Evolutionary conservation across 495 filamentous ascomycete species (phyloP).

Genomic region (Halenospora varia): DNA sequence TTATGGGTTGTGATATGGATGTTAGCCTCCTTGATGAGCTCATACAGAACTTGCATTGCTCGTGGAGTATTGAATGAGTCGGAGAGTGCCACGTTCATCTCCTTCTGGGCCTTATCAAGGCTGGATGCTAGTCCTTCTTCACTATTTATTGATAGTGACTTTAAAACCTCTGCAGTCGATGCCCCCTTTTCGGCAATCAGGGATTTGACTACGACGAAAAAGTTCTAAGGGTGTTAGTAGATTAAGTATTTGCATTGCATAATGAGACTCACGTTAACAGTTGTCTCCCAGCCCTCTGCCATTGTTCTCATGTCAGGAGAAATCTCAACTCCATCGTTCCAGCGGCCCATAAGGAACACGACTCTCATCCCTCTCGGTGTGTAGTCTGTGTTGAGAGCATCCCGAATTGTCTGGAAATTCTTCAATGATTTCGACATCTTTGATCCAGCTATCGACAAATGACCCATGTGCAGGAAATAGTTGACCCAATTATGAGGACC

Average conservation of each 20-base stretch:
- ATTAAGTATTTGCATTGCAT: background rate
- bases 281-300: conserved; percentile 74
- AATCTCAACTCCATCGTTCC: conserved; percentile 91
- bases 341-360: conserved; percentile 81
- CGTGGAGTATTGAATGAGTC: conserved; percentile 87
- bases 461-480: conserved; percentile 96
- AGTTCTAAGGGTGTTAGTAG: conserved; percentile 52
- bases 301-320: conserved; percentile 72
- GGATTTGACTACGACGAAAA: conserved; percentile 78
- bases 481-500: conserved; percentile 46
- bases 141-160: conserved; percentile 8
- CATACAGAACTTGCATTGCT: conserved; percentile 69
- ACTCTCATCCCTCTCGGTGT: conserved; percentile 78
- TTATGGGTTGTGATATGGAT: conserved; percentile 56
- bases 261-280: conserved; percentile 52
- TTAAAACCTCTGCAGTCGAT: conserved; percentile 20
- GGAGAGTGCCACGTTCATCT: conserved; percentile 62
- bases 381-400: conserved; percentile 72
- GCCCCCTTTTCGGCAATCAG: conserved; percentile 40
- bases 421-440: conserved; percentile 97
- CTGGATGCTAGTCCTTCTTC: conserved; percentile 28
- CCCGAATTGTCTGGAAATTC: conserved; percentile 94
- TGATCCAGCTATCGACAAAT: conserved; percentile 80
- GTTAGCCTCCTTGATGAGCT: conserved; percentile 72
- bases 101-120: conserved; percentile 60